phyloP scores from a whole-genome alignment of 2,329 filamentous ascomycete genomes.

The Sodiomyces alkalinus region DNA sequence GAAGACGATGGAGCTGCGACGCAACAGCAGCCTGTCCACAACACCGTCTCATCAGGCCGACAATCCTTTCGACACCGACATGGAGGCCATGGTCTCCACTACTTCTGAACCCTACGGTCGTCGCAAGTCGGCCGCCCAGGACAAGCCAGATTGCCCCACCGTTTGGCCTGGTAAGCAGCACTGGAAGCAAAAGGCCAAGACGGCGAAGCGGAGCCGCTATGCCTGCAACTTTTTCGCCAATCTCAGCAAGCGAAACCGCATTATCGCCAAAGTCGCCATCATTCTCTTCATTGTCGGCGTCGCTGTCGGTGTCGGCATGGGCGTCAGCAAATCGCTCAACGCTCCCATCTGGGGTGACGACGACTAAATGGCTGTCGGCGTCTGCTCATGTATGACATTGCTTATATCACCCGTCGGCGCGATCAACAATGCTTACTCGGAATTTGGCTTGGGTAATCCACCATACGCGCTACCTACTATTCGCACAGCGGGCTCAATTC shows the following conservation, averaged over 20 bases:
- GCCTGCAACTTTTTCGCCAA: conserved; percentile 37
- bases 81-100: conserved; percentile 35
- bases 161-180: conserved; percentile 46
- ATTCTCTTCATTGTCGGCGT: conserved; percentile 35
- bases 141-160: conserved; percentile 29
- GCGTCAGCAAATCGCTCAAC: conserved; percentile 43
- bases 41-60: conserved; percentile 24
- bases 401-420: neutral
- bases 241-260: conserved; percentile 37
- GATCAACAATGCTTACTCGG: neutral
- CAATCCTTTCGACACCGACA: conserved; percentile 42
- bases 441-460: neutral
- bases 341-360: conserved; percentile 40
- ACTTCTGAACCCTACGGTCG: too few relatives aligned
- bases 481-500: too few relatives aligned
- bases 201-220: conserved; percentile 32
- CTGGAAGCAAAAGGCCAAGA: conserved; percentile 44
- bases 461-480: too few relatives aligned
- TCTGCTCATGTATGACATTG: too few relatives aligned
- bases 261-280: conserved; percentile 39
- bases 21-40: conserved; percentile 24
- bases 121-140: conserved; percentile 19
- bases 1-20: conserved; percentile 14
- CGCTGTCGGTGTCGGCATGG: conserved; percentile 41
- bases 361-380: too few relatives aligned